Evolutionary conservation across 441 rosid species (phyloP), one percentile per base, ranked within the genome.

Genomic region (Erodium trifolium): DNA sequence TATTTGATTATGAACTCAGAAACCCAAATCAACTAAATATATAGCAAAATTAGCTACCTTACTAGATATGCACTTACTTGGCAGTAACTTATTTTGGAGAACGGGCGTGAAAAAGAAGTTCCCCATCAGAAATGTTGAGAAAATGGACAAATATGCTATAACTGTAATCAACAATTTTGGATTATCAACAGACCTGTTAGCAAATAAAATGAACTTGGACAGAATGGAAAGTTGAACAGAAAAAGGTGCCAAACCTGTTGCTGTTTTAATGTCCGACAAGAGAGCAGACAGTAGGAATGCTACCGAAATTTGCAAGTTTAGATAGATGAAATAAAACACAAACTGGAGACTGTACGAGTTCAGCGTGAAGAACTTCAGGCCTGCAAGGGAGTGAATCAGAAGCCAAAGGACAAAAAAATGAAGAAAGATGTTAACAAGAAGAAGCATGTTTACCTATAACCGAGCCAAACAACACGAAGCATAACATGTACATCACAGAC

Each of bases 241-340:
- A 62, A 29, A 64, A 5, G 35, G 5, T 6, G 18, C 12, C 45
- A 14, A 47, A 71, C 73, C 73, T 71, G 73, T 51, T 29, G 68
- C 73, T 45, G 64, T 71, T 63, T 18, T 71, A 49, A 45, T 47
- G 37, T 35, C 34, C 18, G 73, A 71, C 37, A 71, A 71, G 53
- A 64, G 51, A 13, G 68, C 23, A 1, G 73, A 43, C 1, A 13
- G 43, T 39, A 71, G 64, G 49, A 71, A 71, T 16, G 73, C 73
- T 41, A 71, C 11, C n/a, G 73, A 51, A 35, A 63, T 71, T 65
- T 71, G 73, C 68, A 71, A 65, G 65, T 71, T 71, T 10, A 71
- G 65, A 66, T 71, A 71, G 63, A 65, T 65, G 65, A 71, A 51
- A 53, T 47, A 71, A 53, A 71, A 71, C 51, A 37, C 64, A 9